Evolutionary conservation across 805 yeast species (phyloP), one percentile per base, ranked within the genome.

Genomic region (Lachancea cidri): DNA sequence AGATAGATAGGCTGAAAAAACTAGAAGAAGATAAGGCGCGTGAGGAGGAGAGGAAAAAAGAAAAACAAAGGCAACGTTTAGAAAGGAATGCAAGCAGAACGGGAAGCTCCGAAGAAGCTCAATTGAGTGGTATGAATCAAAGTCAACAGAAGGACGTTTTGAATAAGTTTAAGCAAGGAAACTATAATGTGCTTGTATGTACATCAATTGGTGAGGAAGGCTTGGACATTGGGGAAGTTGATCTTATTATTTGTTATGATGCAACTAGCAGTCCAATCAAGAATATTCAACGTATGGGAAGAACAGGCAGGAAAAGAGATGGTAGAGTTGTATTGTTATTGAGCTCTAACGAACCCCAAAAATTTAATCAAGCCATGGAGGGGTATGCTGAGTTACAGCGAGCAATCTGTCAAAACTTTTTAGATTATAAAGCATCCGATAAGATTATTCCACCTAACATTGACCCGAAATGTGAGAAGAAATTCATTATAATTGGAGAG

Each of bases 171-270:
- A 85, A 82, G 53, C 54, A 62, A 0, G 96, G 95, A 5, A 70
- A 63, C 1, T 76, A 77, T 54, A 94, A 93, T 56, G 79, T 86
- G 6, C 66, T 93, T 16, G 96, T 93, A 4, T 96, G 98, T 4
- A 93, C 99, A 0, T 88, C 96, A 0, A 91, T 93, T 57, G 99
- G 98, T 35, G 99, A 93, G 60, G 99, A 93, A 69, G 99, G 99
- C 34, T 72, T 93, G 49, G 98, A 93, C 68, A 94, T 93, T 50
- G 98, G 98, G 24, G 97, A 94, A 59, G 99, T 93, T 39, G 98
- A 93, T 62, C 60, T 93, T 53, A 91, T 93, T 50, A 73, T 93
- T 5, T 89, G 96, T 57, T 93, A 79, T 63, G 98, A 93, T 55
- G 86, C 96, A 0, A 88, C 97, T 0, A 73, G 88, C 20, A 86